Evolutionary conservation across 495 filamentous ascomycete species (phyloP), one percentile per base, ranked within the genome.

Genomic region (Geopyxis carbonaria): DNA sequence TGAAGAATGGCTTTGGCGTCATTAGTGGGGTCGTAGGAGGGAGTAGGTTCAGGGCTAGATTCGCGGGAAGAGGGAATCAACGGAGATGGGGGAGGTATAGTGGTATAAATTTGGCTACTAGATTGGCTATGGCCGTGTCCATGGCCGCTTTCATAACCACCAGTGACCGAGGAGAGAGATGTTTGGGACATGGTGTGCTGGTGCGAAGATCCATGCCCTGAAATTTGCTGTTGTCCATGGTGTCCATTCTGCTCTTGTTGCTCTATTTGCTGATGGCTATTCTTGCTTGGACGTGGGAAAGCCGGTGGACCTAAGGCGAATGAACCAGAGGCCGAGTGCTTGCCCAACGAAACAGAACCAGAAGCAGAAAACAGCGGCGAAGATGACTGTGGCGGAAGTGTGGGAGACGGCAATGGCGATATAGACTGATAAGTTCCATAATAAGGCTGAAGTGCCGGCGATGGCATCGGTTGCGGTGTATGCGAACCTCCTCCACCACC

Each of bases 361-460:
- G 49, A 45, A 15, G 44, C 40, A 21, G 47, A 44, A 20, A 52
- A 51, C 20, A 46, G 54, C 3, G 51, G 42, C 57, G 56, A 41
- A 64, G 56, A 28, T 21, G 16, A 4, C n/a, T 11, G 37, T 16
- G 24, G 37, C 6, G 37, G 22, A 23, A 41, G 33, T 29, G 76
- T 62, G 0, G 87, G 80, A 0, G 80, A 84, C 0, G 86, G 86
- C 82, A 93, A 89, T 1, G 89, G 87, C 1, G 86, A 92, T 48
- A 94, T 82, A 36, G 79, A 80, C 58, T 97, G 89, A 53, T 91
- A 97, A 1, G 85, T 93, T 5, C 89, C 89, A 42, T 75, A 76
- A 60, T 97, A 97, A 1, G 89, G 78, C 59, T 94, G 89, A 9
- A 93, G 68, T 13, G 94, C 64, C 0, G 89, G 89, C 42, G 80